These are phyloP conservation scores for Aquilaria yunnanensis DNA, from an alignment of 345 rosid species.

Conservation along the genomic window DNA sequence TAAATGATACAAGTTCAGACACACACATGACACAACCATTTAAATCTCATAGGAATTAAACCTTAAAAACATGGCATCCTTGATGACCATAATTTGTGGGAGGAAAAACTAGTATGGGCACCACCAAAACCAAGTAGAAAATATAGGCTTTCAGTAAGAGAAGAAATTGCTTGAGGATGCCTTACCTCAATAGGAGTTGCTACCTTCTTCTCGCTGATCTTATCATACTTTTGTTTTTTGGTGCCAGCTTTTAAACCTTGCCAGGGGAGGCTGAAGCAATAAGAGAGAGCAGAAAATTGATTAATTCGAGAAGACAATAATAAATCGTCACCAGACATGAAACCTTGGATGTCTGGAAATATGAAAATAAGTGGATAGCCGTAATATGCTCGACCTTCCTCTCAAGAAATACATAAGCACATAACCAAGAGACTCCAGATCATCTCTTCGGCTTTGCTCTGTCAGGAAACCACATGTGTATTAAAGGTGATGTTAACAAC, in stretches of 20 bases:
- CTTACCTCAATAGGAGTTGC: slow-evolving; percentile 75
- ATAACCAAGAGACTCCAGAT: slow-evolving; percentile 86
- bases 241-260: slow-evolving; percentile 88
- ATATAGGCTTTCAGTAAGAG: too few relatives aligned
- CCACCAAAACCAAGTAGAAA: too few relatives aligned
- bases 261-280: slow-evolving; percentile 71
- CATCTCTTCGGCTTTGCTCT: slow-evolving; percentile 96
- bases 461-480: slow-evolving; percentile 14
- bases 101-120: too few relatives aligned
- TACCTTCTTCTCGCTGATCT: slow-evolving; percentile 83
- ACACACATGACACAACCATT: too few relatives aligned
- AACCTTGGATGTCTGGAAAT: slow-evolving; percentile 6
- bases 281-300: slow-evolving; percentile 8
- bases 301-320: slow-evolving; percentile 2
- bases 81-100: neutral
- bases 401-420: slow-evolving; percentile 81
- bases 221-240: slow-evolving; percentile 84
- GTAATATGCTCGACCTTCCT: slow-evolving; percentile 56
- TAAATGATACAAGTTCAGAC: too few relatives aligned
- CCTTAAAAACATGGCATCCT: slow-evolving; percentile 3
- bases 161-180: neutral
- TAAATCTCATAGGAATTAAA: neutral
- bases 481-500: neutral
- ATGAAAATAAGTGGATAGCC: neutral
- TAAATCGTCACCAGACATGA: slow-evolving; percentile 5